A percentile compares a stretch with the other conserved stretches of the same genome.
Evolutionary conservation across 768 basidiomycete species (phyloP).

Genomic region (Gloeopeniophorella convolvens): DNA sequence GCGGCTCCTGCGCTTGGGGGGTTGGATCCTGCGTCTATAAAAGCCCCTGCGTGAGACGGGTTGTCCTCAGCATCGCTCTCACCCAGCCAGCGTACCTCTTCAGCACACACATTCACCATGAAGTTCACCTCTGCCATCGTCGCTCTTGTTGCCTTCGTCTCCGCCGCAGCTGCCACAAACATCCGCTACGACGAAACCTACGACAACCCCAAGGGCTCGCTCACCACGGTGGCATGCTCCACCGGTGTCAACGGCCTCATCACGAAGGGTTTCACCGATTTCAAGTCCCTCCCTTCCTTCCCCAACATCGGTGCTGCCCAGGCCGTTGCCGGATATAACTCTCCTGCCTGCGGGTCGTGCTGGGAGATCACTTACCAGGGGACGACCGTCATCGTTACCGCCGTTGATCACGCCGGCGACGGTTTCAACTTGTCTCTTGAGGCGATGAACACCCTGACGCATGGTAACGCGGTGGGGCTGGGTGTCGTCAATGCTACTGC

Average conservation of each 20-base stretch:
- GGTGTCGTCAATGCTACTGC: constrained; percentile 44
- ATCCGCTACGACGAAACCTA: constrained; percentile 30
- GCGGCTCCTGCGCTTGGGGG: too few relatives aligned
- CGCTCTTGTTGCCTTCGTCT: constrained; percentile 16
- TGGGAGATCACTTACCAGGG: constrained; percentile 28
- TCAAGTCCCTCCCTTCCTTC: constrained; percentile 28
- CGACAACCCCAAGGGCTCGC: constrained; percentile 23
- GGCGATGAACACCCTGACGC: constrained; percentile 33
- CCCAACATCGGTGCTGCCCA: constrained; percentile 31
- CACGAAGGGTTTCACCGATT: constrained; percentile 28
- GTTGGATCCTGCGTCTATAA: too few relatives aligned
- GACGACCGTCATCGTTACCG: constrained; percentile 27
- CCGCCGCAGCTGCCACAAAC: neutral
- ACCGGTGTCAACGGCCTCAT: constrained; percentile 29
- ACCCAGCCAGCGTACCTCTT: neutral
- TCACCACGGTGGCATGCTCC: constrained; percentile 28
- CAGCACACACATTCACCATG: constrained; percentile 18
- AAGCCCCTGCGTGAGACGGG: neutral
- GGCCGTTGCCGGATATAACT: constrained; percentile 28
- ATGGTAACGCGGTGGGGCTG: constrained; percentile 37
- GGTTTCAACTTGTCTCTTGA: constrained; percentile 33
- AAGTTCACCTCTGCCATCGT: constrained; percentile 24
- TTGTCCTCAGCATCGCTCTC: too few relatives aligned
- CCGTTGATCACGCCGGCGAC: constrained; percentile 27
- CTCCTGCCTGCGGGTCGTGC: constrained; percentile 30